Percentiles rank a stretch among this genome's conserved stretches.
Evolutionary conservation across 2,329 filamentous ascomycete species (phyloP).

Genomic region (Calonectria pseudoreteaudii): DNA sequence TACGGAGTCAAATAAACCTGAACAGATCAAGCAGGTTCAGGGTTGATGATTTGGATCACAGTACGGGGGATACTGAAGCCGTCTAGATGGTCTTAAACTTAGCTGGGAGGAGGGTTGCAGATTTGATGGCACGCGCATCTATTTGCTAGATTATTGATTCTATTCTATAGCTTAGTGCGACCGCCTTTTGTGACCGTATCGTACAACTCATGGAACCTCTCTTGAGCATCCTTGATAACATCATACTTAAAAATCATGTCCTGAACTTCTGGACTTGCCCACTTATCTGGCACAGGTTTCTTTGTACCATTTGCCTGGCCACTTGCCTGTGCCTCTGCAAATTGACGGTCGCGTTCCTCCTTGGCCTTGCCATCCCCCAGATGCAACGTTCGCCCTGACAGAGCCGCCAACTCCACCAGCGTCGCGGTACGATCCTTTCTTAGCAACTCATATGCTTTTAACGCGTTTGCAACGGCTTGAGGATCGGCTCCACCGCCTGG

Average conservation of each 20-base stretch:
- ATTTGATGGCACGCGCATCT: background rate
- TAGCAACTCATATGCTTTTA: background rate
- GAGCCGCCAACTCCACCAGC: background rate
- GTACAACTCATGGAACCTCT: slow-evolving; percentile 9
- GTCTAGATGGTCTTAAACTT: background rate
- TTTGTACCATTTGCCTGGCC: slow-evolving; percentile 6
- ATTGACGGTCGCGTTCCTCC: background rate
- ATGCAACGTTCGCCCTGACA: background rate
- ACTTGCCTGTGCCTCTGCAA: background rate
- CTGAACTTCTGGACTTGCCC: slow-evolving; percentile 30
- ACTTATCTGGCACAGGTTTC: slow-evolving; percentile 27
- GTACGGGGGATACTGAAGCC: background rate
- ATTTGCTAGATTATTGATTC: background rate
- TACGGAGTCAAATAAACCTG: background rate
- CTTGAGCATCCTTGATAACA: background rate
- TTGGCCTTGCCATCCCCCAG: slow-evolving; percentile 1
- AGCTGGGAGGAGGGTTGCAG: background rate
- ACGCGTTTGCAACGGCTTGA: background rate
- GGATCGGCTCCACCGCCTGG: background rate
- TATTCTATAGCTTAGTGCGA: background rate
- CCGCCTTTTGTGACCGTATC: background rate
- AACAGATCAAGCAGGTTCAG: background rate
- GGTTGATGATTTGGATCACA: background rate
- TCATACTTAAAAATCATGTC: slow-evolving; percentile 30
- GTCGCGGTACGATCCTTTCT: background rate